Evolutionary conservation across 2,329 filamentous ascomycete species (phyloP).

Genomic region (Stachybotrys echinatus): DNA sequence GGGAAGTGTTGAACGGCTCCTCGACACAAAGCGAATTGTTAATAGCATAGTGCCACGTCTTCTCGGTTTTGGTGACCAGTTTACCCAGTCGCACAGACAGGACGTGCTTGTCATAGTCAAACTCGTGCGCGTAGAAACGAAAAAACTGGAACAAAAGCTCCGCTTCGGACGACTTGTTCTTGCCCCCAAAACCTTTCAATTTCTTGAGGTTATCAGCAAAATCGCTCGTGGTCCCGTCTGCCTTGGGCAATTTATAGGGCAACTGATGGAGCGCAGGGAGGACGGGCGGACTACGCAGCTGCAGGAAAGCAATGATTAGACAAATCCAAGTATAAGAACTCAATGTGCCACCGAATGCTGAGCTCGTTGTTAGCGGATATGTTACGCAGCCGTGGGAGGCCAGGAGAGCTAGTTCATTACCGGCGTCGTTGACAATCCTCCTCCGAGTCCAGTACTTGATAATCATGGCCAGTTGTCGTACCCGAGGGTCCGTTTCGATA

Average conservation of each 20-base stretch:
- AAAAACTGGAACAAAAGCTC: constrained; percentile 95
- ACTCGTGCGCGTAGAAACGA: constrained; percentile 86
- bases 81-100: constrained; percentile 81
- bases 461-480: constrained; percentile 90
- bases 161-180: constrained; percentile 78
- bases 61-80: constrained; percentile 73
- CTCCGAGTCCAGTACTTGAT: constrained; percentile 96
- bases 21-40: constrained; percentile 91
- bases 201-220: constrained; percentile 85
- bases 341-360: constrained; percentile 86
- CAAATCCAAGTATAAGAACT: constrained; percentile 99
- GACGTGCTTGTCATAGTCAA: constrained; percentile 80
- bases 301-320: constrained; percentile 93
- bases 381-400: background rate
- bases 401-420: constrained; percentile 40
- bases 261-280: constrained; percentile 79
- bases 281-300: constrained; percentile 78
- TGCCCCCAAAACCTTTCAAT: constrained; percentile 66
- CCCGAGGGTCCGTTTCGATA: constrained; percentile 84
- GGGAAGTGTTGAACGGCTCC: constrained; percentile 85
- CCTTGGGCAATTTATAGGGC: constrained; percentile 39
- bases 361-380: constrained; percentile 12
- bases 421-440: constrained; percentile 91
- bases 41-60: constrained; percentile 75
- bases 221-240: constrained; percentile 63